These are phyloP conservation scores for Elsinoe arachidis DNA, from an alignment of 2,329 filamentous ascomycete species.

Conservation along the genomic window DNA sequence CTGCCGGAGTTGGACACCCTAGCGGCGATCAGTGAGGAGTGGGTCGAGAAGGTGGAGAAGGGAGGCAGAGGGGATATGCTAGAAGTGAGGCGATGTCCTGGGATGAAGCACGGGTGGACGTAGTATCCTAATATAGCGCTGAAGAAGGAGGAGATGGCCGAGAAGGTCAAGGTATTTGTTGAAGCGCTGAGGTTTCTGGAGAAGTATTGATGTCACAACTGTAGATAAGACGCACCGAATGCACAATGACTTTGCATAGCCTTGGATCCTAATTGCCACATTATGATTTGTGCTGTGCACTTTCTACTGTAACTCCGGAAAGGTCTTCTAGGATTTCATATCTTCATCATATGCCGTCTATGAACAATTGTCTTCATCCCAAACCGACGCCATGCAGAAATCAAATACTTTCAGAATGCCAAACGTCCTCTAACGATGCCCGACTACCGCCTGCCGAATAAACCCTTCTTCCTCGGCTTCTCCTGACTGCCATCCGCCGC, in stretches of 20 bases:
- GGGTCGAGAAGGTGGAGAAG: slow-evolving; percentile 33
- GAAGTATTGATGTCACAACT: neutral
- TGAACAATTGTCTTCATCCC: neutral
- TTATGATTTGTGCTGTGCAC: neutral
- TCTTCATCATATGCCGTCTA: neutral
- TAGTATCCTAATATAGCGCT: slow-evolving; percentile 34
- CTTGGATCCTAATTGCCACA: neutral
- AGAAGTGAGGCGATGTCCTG: slow-evolving; percentile 24
- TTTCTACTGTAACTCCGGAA: neutral
- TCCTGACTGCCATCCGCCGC: slow-evolving; percentile 13
- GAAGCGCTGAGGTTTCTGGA: slow-evolving; percentile 6
- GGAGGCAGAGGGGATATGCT: slow-evolving; percentile 17
- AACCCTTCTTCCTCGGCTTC: slow-evolving; percentile 14
- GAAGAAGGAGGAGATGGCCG: slow-evolving; percentile 29
- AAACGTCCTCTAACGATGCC: neutral
- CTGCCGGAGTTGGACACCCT: slow-evolving; percentile 34
- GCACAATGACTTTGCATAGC: neutral
- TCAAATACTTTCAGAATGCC: neutral
- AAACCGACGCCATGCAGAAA: neutral
- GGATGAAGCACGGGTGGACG: slow-evolving; percentile 34
- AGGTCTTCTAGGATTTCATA: neutral
- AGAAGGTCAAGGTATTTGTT: slow-evolving; percentile 8
- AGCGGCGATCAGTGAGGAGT: slow-evolving; percentile 35
- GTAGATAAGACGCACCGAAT: no score
- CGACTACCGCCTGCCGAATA: slow-evolving; percentile 16